Conservation (phyloP, 495 filamentous ascomycete species). For the Penicillium silybi region DNA sequence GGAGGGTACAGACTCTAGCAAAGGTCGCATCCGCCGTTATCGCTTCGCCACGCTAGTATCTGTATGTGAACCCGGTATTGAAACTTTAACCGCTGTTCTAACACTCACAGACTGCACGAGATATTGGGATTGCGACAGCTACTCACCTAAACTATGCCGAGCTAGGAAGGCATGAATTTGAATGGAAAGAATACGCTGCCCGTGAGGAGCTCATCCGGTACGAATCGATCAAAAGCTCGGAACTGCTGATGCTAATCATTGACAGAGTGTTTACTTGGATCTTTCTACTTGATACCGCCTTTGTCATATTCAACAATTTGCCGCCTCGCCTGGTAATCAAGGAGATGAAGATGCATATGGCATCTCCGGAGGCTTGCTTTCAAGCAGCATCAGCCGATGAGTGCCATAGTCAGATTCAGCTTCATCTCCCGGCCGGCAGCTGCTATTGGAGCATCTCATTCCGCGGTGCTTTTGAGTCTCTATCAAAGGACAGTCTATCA, state of each 20-base stretch:
- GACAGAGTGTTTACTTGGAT: conserved; percentile 18
- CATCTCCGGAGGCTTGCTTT: conserved; percentile 27
- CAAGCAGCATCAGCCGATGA: conserved; percentile 24
- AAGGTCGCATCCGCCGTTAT: conserved; percentile 20
- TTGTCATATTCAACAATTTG: conserved; percentile 27
- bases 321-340: conserved; percentile 30
- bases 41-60: conserved; percentile 20
- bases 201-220: conserved; percentile 23
- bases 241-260: neutral
- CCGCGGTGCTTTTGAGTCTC: conserved; percentile 9
- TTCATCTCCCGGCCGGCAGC: conserved; percentile 2
- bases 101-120: conserved; percentile 15
- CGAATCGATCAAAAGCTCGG: neutral
- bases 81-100: neutral
- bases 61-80: conserved; percentile 2
- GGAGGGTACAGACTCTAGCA: conserved; percentile 22
- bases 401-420: conserved; percentile 12
- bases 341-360: conserved; percentile 30
- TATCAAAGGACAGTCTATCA: conserved; percentile 3
- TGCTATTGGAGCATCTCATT: conserved; percentile 15
- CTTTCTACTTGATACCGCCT: conserved; percentile 27
- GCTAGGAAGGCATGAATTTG: conserved; percentile 15
- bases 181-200: conserved; percentile 21
- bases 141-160: conserved; percentile 14
- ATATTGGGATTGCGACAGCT: conserved; percentile 19